Conservation (phyloP, 495 filamentous ascomycete species). For the Hypomontagnella submonticulosa region DNA sequence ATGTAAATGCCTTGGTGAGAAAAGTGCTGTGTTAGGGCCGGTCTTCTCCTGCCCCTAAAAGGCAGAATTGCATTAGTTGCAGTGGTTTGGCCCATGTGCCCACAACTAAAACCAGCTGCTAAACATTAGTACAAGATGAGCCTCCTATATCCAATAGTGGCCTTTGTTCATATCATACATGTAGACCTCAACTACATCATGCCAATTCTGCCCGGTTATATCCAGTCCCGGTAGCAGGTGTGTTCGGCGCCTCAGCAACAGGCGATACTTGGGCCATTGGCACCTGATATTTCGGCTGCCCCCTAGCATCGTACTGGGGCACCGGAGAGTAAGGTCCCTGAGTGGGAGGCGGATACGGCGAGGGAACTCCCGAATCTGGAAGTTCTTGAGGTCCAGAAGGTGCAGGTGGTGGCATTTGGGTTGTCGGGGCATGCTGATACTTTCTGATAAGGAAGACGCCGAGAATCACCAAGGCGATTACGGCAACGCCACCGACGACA, state of each 20-base stretch:
- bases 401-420: conserved; percentile 4
- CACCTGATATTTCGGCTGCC: conserved; percentile 15
- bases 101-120: background rate
- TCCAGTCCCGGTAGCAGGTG: conserved; percentile 25
- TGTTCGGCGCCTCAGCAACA: conserved; percentile 22
- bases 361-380: conserved; percentile 1
- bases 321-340: conserved; percentile 9
- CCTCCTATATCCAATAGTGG: too few relatives aligned
- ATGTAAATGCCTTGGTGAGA: too few relatives aligned
- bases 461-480: conserved; percentile 22
- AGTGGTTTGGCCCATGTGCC: background rate
- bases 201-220: conserved; percentile 34
- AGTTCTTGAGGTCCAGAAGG: conserved; percentile 31
- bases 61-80: too few relatives aligned
- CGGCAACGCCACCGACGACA: conserved; percentile 31
- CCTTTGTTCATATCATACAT: background rate
- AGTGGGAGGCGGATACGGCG: background rate
- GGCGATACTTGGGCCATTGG: conserved; percentile 12
- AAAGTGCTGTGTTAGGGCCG: too few relatives aligned
- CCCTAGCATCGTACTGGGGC: conserved; percentile 8
- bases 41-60: too few relatives aligned
- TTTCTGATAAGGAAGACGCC: conserved; percentile 33
- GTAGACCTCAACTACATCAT: background rate
- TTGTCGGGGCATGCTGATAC: conserved; percentile 3
- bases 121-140: too few relatives aligned